Conservation (phyloP, 2,329 filamentous ascomycete species). For the Exophiala sideris region DNA sequence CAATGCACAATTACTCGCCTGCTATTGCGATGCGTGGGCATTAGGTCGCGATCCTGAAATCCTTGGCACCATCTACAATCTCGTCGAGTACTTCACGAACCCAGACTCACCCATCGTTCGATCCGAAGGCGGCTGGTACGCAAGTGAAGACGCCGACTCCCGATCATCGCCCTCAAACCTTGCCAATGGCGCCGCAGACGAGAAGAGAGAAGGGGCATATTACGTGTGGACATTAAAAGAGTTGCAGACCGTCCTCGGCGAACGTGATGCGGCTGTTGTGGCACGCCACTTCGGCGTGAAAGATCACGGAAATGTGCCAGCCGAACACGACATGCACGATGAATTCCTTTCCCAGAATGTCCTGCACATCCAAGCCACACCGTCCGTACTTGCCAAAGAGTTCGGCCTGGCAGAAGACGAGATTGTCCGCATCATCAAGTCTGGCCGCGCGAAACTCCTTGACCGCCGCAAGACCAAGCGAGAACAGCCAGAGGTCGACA, state of each 20-base stretch:
- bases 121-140: constrained; percentile 71
- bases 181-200: constrained; percentile 55
- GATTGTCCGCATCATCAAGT: constrained; percentile 63
- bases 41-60: constrained; percentile 67
- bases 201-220: constrained; percentile 87
- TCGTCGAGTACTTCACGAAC: constrained; percentile 80
- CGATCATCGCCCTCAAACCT: constrained; percentile 54
- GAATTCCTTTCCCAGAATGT: constrained; percentile 96
- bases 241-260: constrained; percentile 70
- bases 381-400: constrained; percentile 67
- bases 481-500: constrained; percentile 73
- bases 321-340: constrained; percentile 81
- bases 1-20: constrained; percentile 76
- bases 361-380: constrained; percentile 65
- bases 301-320: constrained; percentile 79
- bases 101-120: constrained; percentile 59
- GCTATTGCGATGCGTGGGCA: constrained; percentile 85
- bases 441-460: constrained; percentile 65
- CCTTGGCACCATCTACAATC: constrained; percentile 72
- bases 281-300: constrained; percentile 82
- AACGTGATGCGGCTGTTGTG: constrained; percentile 67
- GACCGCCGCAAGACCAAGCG: constrained; percentile 71
- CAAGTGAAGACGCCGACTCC: constrained; percentile 88
- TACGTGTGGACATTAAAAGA: constrained; percentile 93
- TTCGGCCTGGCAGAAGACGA: constrained; percentile 70